phyloP scores from a whole-genome alignment of 805 yeast genomes.

The Kurtzmaniella fragi region DNA sequence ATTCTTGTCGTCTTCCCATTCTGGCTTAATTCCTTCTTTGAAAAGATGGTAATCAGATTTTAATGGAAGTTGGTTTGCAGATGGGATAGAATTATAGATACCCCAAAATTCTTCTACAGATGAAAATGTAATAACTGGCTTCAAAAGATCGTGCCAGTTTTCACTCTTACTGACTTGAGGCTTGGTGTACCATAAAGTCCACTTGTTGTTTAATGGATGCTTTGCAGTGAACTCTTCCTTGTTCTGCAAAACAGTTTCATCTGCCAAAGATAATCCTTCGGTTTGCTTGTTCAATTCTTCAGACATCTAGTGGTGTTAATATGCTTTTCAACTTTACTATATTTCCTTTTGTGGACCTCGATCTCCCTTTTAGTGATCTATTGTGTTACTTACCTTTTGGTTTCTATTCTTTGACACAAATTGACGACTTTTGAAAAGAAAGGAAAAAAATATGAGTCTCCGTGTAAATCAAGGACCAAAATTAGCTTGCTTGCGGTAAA shows the following conservation, averaged over 20 bases:
- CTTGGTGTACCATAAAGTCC: constrained; percentile 98
- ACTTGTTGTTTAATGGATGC: constrained; percentile 85
- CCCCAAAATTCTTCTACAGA: constrained; percentile 99
- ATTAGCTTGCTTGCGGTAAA: too few species aligned
- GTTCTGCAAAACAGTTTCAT: constrained; percentile 52
- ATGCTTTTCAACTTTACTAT: background rate
- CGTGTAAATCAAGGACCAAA: background rate
- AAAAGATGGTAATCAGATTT: constrained; percentile 94
- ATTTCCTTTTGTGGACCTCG: background rate
- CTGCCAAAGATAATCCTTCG: constrained; percentile 38
- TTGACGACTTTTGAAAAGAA: constrained; percentile 3
- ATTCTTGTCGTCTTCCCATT: constrained; percentile 94
- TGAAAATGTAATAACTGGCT: constrained; percentile 85
- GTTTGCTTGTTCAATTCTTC: constrained; percentile 42
- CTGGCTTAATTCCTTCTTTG: constrained; percentile 91
- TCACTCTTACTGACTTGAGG: constrained; percentile 76
- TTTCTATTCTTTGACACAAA: constrained; percentile 3
- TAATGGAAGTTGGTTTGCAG: constrained; percentile 83
- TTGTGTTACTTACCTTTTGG: constrained; percentile 1
- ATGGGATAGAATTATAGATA: constrained; percentile 87
- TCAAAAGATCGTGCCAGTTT: constrained; percentile 88
- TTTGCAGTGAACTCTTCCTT: constrained; percentile 65
- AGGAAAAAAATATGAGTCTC: background rate
- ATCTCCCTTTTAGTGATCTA: constrained; percentile 1
- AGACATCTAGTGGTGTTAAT: constrained; percentile 24